Conservation (phyloP, 805 yeast genomes). For the Starmerella sirachaensis region DNA sequence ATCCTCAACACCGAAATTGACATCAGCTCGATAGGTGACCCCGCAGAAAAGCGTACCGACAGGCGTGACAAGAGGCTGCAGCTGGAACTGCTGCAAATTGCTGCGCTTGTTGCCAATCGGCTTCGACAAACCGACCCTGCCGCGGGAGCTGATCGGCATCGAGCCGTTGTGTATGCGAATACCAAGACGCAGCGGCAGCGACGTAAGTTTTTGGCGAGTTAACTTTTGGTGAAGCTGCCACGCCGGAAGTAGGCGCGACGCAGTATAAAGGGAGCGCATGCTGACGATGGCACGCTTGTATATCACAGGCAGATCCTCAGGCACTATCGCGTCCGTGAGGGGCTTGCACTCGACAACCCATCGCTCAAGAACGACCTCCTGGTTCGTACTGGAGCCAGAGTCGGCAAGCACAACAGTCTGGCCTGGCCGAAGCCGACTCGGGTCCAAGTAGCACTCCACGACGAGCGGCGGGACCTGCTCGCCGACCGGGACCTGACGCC, state of each 20-base stretch:
- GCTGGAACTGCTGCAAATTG: slow-evolving; percentile 48
- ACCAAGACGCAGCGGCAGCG: slow-evolving; percentile 38
- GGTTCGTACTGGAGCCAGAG: slow-evolving; percentile 37
- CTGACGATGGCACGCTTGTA: slow-evolving; percentile 64
- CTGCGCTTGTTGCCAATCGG: slow-evolving; percentile 39
- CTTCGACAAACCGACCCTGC: slow-evolving; percentile 74
- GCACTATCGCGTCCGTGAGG: slow-evolving; percentile 6
- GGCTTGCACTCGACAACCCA: slow-evolving; percentile 80
- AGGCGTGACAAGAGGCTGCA: slow-evolving; percentile 63
- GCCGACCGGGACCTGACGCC: slow-evolving; percentile 35
- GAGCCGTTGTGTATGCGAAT: slow-evolving; percentile 61
- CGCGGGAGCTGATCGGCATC: slow-evolving; percentile 64
- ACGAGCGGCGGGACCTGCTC: slow-evolving; percentile 62
- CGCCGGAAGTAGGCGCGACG: slow-evolving; percentile 58
- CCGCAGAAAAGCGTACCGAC: slow-evolving; percentile 63
- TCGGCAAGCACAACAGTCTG: slow-evolving; percentile 52
- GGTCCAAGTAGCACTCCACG: slow-evolving; percentile 68
- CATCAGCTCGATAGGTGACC: slow-evolving; percentile 66
- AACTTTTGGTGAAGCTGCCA: slow-evolving; percentile 44
- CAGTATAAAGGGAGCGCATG: slow-evolving; percentile 61
- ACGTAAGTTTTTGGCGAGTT: slow-evolving; percentile 30
- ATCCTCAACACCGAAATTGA: slow-evolving; percentile 54
- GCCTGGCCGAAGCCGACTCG: slow-evolving; percentile 42
- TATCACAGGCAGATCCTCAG: slow-evolving; percentile 47
- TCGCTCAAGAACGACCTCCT: slow-evolving; percentile 84